Conservation (phyloP, 176 grass and related monocot genomes). For the Carex scoparia region DNA sequence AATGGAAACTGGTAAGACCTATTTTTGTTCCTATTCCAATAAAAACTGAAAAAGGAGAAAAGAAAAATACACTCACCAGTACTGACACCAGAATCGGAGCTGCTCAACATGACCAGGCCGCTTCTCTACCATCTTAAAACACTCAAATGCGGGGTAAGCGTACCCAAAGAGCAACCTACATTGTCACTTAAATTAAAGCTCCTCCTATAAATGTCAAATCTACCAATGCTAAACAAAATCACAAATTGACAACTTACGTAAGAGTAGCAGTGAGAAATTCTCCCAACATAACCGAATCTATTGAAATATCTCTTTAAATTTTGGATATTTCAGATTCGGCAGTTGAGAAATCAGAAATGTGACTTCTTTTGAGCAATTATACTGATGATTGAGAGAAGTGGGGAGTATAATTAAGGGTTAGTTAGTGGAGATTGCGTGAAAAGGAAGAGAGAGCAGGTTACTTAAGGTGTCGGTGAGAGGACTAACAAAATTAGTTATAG, state of each 20-base stretch:
- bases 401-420: not conserved
- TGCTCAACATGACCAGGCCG: constrained; percentile 41
- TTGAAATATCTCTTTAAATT: not conserved
- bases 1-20: constrained; percentile 40
- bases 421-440: constrained; percentile 20
- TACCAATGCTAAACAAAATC: too few species aligned
- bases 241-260: constrained; percentile 6
- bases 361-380: not conserved
- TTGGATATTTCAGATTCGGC: not conserved
- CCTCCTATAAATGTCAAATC: not conserved
- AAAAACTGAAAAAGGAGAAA: not conserved
- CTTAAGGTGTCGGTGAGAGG: not conserved
- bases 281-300: not conserved
- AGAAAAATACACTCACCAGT: constrained; percentile 44
- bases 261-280: constrained; percentile 24
- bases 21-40: not conserved
- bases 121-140: constrained; percentile 85
- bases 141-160: constrained; percentile 84
- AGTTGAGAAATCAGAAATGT: not conserved
- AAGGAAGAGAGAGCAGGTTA: constrained; percentile 12
- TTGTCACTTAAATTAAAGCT: not conserved
- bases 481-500: not conserved
- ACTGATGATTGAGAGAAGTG: not conserved
- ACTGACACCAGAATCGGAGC: constrained; percentile 99
- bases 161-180: constrained; percentile 78